Base-by-base conservation (phyloP, 2,329 filamentous ascomycete species). In the Epichloe glyceriae region DNA sequence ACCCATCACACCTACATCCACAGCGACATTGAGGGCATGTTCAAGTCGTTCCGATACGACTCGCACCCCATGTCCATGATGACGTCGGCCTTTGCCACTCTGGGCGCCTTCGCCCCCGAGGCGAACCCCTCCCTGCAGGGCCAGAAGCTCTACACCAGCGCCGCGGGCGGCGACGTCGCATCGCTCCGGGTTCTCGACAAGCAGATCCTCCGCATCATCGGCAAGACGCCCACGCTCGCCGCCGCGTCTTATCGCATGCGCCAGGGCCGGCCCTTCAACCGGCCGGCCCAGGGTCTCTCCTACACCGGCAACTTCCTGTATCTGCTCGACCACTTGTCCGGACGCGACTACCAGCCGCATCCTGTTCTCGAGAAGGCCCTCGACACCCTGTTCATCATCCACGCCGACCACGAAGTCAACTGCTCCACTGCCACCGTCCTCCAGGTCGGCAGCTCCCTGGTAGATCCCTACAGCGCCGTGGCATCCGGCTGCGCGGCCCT, bases 381-480 rank as follows among this genome's bases (percentile, higher is more conserved):
- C 15, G 73, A 79, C 49, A 68, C 70, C 5, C 67, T 80, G 3
- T 76, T 76, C 57, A 73, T 79, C 50, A 69, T 80, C 22, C 75
- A 78, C 54, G 73, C 75, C 2, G 78, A 81, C 56, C 77, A 81
- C 58, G 78, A 79, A 53, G 74, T 80, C 60, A 78, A 79, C 55
- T 73, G 75, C 57, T 75, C 74, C 2, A 79, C 76, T 0, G 75
- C 77, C 1, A 74, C 76, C 1, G 70, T 78, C 34, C 63, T 80
- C 15, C 74, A 79, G 51, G 75, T 79, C 19, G 75, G 77, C 7
- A 76, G 72, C 50, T 75, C 74, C 0, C 62, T 80, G 11, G 72
- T 79, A 0, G 78, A 80, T 56, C 76, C 77, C 0, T 79, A 68
- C 53, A 76, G 72, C 55, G 68, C 75, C 17, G 73, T 79, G 12